phyloP scores from a whole-genome alignment of 2,329 filamentous ascomycete species.

The Scytalidium sp. region DNA sequence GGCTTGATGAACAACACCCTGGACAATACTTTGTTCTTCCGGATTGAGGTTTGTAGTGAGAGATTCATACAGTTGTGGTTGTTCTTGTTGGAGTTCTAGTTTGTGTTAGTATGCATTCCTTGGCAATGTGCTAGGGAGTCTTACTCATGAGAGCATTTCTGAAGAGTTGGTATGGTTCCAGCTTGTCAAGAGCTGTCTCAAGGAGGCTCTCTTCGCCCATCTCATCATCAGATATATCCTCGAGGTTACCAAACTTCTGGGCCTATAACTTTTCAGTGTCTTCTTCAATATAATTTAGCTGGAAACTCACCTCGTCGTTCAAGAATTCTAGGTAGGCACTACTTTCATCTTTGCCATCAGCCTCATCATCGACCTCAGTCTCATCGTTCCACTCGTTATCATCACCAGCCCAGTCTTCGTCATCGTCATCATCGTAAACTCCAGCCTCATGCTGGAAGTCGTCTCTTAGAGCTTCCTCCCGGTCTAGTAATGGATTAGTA shows the following conservation, averaged over 20 bases:
- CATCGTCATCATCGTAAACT: slow-evolving; percentile 68
- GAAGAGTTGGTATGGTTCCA: slow-evolving; percentile 93
- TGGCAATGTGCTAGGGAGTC: slow-evolving; percentile 27
- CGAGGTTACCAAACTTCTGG: slow-evolving; percentile 74
- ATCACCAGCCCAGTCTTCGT: slow-evolving; percentile 72
- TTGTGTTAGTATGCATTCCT: slow-evolving; percentile 9
- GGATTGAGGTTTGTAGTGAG: slow-evolving; percentile 75
- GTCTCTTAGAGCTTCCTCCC: slow-evolving; percentile 88
- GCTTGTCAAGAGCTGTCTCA: slow-evolving; percentile 90
- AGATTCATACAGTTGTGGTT: slow-evolving; percentile 82
- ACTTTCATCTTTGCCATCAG: slow-evolving; percentile 82
- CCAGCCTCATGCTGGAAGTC: slow-evolving; percentile 70
- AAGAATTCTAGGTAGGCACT: slow-evolving; percentile 94
- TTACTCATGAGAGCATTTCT: slow-evolving; percentile 77
- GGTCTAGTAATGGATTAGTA: slow-evolving; percentile 51
- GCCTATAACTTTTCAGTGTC: slow-evolving; percentile 49
- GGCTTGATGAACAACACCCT: slow-evolving; percentile 60
- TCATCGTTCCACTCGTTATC: slow-evolving; percentile 75
- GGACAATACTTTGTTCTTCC: slow-evolving; percentile 79
- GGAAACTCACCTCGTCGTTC: slow-evolving; percentile 71
- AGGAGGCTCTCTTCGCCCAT: slow-evolving; percentile 91
- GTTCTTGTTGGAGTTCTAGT: slow-evolving; percentile 81
- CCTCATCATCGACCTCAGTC: slow-evolving; percentile 51
- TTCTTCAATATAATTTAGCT: background rate
- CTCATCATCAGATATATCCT: slow-evolving; percentile 76